phyloP scores from a whole-genome alignment of 768 basidiomycete species.

The Tricholoma flavovirens region DNA sequence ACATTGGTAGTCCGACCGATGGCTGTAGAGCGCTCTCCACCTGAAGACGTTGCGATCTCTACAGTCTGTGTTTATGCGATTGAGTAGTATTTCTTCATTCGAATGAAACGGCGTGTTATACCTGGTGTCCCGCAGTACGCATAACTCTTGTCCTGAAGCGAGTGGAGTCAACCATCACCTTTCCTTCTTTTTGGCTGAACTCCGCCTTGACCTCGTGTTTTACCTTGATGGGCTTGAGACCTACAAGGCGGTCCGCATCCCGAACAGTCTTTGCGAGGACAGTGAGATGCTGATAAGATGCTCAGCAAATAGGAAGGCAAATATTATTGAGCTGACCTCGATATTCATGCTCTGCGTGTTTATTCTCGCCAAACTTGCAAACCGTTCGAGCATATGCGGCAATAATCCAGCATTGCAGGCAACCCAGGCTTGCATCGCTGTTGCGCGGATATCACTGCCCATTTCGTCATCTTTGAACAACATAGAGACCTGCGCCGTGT shows the following conservation, averaged over 20 bases:
- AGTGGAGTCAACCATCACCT: conserved; percentile 27
- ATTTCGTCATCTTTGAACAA: conserved; percentile 28
- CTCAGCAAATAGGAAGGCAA: neutral
- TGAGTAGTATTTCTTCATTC: neutral
- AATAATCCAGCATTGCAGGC: conserved; percentile 31
- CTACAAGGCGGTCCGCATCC: conserved; percentile 29
- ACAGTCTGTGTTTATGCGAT: conserved; percentile 10
- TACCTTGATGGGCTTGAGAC: conserved; percentile 37
- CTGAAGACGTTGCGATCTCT: conserved; percentile 15
- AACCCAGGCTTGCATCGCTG: conserved; percentile 41
- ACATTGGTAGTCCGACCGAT: conserved; percentile 23
- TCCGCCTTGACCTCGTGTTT: conserved; percentile 40
- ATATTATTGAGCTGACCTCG: conserved; percentile 20
- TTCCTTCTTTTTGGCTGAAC: conserved; percentile 22
- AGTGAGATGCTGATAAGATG: conserved; percentile 29
- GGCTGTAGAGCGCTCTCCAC: conserved; percentile 7
- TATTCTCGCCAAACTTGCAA: conserved; percentile 15
- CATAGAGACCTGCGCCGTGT: conserved; percentile 18
- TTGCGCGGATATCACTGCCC: conserved; percentile 8
- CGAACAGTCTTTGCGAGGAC: conserved; percentile 34
- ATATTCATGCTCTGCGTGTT: conserved; percentile 19
- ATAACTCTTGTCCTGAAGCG: conserved; percentile 43
- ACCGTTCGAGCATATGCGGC: conserved; percentile 10
- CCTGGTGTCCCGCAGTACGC: conserved; percentile 20
- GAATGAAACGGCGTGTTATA: conserved; percentile 7